phyloP scores from a whole-genome alignment of 495 filamentous ascomycete species.

The Xylaria flabelliformis region DNA sequence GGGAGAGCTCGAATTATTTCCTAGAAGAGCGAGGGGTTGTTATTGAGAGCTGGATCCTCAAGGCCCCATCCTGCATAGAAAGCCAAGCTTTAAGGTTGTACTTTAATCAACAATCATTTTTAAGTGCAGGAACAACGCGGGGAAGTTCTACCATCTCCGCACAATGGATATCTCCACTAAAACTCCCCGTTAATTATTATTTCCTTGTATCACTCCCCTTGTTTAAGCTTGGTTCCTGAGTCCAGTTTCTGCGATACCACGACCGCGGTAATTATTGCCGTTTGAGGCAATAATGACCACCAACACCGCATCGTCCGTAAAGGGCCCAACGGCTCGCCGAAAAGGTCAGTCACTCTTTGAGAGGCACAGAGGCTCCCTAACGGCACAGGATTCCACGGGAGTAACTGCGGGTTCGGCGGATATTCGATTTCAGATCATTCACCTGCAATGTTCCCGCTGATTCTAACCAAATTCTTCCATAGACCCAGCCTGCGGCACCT shows the following conservation, averaged over 20 bases:
- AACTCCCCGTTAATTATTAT: conserved; percentile 3
- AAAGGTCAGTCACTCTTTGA: not conserved
- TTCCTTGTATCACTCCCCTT: conserved; percentile 4
- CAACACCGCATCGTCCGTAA: not conserved
- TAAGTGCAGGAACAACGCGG: too few species aligned
- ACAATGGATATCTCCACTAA: not conserved
- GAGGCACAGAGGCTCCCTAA: too few species aligned
- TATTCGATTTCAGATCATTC: not conserved
- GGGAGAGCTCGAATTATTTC: not conserved
- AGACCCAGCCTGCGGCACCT: conserved; percentile 7
- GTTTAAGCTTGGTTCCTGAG: not conserved
- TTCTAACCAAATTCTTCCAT: not conserved
- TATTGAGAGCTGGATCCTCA: not conserved
- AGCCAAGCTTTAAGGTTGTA: not conserved
- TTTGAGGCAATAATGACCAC: conserved; percentile 2
- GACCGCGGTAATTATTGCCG: conserved; percentile 6
- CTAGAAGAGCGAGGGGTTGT: not conserved
- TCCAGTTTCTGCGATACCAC: not conserved
- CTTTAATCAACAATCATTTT: not conserved
- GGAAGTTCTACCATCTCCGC: not conserved
- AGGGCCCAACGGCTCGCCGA: conserved; percentile 3
- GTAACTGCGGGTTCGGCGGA: not conserved
- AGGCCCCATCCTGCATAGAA: not conserved
- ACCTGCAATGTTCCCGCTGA: not conserved
- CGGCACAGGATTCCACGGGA: not conserved